Evolutionary conservation across 1,284 basidiomycete species (phyloP).

Genomic region (Ceraceosorus guamensis): DNA sequence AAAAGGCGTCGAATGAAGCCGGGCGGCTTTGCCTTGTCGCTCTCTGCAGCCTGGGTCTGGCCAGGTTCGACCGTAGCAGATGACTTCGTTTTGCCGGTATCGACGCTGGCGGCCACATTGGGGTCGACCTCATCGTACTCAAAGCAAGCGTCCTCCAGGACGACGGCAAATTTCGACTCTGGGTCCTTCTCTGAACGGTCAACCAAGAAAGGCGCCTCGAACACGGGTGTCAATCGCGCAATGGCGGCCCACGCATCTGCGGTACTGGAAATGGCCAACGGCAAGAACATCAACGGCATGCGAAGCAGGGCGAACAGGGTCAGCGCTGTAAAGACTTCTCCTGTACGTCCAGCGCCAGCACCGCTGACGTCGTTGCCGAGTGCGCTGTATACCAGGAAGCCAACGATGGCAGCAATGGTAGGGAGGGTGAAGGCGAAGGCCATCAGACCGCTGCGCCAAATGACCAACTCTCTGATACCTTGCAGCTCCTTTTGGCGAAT

Average conservation of each 20-base stretch:
- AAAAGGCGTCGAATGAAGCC: neutral
- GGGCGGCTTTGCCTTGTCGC: neutral
- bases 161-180: slow-evolving; percentile 38
- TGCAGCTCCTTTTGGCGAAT: slow-evolving; percentile 70
- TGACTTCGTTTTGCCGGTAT: slow-evolving; percentile 7
- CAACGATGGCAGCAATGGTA: slow-evolving; percentile 70
- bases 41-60: neutral
- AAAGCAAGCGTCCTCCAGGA: slow-evolving; percentile 58
- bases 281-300: slow-evolving; percentile 63
- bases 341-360: slow-evolving; percentile 50
- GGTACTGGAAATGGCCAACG: slow-evolving; percentile 40
- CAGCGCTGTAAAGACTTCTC: slow-evolving; percentile 50
- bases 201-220: slow-evolving; percentile 58
- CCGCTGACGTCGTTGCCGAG: slow-evolving; percentile 57
- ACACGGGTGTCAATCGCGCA: slow-evolving; percentile 51
- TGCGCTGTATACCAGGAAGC: slow-evolving; percentile 70
- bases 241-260: slow-evolving; percentile 43
- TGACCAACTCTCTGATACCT: slow-evolving; percentile 67
- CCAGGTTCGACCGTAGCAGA: neutral
- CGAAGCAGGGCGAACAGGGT: slow-evolving; percentile 56
- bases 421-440: slow-evolving; percentile 65
- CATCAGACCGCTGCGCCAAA: slow-evolving; percentile 66
- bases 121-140: slow-evolving; percentile 56
- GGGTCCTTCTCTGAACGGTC: slow-evolving; percentile 49
- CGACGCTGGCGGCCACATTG: slow-evolving; percentile 8